Base-by-base conservation (phyloP, 495 filamentous ascomycete genomes). In the Collariella sp. region DNA sequence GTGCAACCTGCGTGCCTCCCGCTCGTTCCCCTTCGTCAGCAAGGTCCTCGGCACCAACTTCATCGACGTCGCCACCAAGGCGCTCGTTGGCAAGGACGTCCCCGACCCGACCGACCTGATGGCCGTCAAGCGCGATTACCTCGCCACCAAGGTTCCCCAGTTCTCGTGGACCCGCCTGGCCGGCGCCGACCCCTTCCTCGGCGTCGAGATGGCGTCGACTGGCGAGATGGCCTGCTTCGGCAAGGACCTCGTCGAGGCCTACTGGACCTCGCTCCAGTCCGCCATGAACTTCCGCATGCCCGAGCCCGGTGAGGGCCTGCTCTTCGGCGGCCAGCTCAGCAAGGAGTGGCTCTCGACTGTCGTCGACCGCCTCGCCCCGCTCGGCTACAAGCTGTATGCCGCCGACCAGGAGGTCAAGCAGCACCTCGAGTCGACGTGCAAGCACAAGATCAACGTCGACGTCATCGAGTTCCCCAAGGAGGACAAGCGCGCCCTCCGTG, bases 151-250 rank as follows among this genome's bases (percentile, higher is more conserved):
- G 77, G 94, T 97, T 29, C 88, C 93, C 24, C 93, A 98, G 70
- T 98, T 98, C 79, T 91, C 87, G 13, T 98, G 93, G 93, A 97
- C 93, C 50, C 86, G 93, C 75, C 83, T 98, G n/a, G 91, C 93
- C 36, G 93, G 93, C 56, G 93, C 93, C 34, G 93, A 98, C 67
- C 93, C 93, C 20, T 98, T 94, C 82, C 81, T 98, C 38, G 91
- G 93, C 43, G 93, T 98, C 40, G 93, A 98, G 73, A 98, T 98
- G 93, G 76, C 89, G 24, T 89, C 84, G 63, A 98, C 93, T 20
- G 93, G 93, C 67, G 93, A 98, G 75, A 91, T 98, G 75, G 93
- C 93, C 42, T 97, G 93, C 73, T 98, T 98, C 74, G 93, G 93
- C 56, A 95, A 89, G 74, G 78, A 96, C 62, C 79, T 98, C 13